Evolutionary conservation across 164 flowering plant genomes (phyloP), one percentile per base, ranked within the genome.

Genomic region (Malania oleifera): DNA sequence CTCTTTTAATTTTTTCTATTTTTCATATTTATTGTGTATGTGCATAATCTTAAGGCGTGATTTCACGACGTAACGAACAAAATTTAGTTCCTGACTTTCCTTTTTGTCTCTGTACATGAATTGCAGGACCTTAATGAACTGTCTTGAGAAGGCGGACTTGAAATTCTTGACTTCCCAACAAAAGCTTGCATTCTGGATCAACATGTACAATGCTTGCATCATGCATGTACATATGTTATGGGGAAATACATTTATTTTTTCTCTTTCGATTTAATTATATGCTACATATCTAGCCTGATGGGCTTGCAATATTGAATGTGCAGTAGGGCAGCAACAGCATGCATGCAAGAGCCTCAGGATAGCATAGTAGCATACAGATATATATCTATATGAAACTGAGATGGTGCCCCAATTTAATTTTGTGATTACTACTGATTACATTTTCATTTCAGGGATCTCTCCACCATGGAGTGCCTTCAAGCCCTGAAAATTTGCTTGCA

Each of bases 141-240:
- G 67, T 50, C 84, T 93, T 13, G 78, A 81, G 63, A 73, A 71
- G 47, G 85, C 82, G 75, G 96, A 90, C 20, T 69, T 90, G 70
- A 74, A 75, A 53, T 67, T 54, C 51, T 54, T 90, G 73, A 79
- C 73, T 46, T 54, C 72, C 70, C 84, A 82, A 54, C 96, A 93
- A 61, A 93, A 93, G 55, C 70, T 93, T 22, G 96, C 97, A 17
- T 93, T 93, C 63, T 93, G 96, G 98, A 88, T 87, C 90, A 93
- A 93, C 85, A 86, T 86, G 79, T 90, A 84, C 86, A 90, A 93
- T 75, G 97, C 98, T 73, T 93, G 97, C 63, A 69, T 88, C 70
- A 87, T 93, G 97, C 90, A 93, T 85, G 97, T 89, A 87, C 61
- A 72, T n/a, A n/a, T n/a, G n/a, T n/a, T 68, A 48, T 63, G 43